Evolutionary conservation across 257 asterid genomes (phyloP).

Genomic region (Solanum chmielewskii): DNA sequence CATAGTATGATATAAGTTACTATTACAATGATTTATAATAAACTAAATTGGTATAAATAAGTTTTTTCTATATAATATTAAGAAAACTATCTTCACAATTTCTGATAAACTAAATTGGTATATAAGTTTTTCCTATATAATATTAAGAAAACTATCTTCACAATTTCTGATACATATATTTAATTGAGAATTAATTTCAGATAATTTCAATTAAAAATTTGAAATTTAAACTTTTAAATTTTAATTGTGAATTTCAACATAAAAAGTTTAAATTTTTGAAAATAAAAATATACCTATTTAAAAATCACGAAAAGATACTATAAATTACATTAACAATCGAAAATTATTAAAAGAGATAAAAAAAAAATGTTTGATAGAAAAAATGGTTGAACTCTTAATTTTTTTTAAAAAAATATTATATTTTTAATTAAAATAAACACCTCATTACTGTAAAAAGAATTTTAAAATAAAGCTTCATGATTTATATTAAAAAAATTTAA

Average conservation of each 20-base stretch:
- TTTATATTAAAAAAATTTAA: no score
- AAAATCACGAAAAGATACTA: not conserved
- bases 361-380: not conserved
- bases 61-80: no score
- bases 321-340: not conserved
- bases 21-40: not conserved
- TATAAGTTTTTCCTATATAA: no score
- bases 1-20: not conserved
- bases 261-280: not conserved
- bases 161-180: not conserved
- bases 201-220: not conserved
- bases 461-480: not conserved
- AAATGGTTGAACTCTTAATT: not conserved
- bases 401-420: no score
- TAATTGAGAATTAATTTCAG: not conserved
- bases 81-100: no score
- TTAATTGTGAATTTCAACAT: not conserved
- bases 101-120: no score
- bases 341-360: no score
- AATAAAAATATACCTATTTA: not conserved
- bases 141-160: no score
- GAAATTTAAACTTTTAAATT: no score
- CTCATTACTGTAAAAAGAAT: no score
- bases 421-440: not conserved
- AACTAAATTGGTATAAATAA: not conserved